phyloP scores from a whole-genome alignment of 306 rosid genomes.

The Cicer yamashitae region DNA sequence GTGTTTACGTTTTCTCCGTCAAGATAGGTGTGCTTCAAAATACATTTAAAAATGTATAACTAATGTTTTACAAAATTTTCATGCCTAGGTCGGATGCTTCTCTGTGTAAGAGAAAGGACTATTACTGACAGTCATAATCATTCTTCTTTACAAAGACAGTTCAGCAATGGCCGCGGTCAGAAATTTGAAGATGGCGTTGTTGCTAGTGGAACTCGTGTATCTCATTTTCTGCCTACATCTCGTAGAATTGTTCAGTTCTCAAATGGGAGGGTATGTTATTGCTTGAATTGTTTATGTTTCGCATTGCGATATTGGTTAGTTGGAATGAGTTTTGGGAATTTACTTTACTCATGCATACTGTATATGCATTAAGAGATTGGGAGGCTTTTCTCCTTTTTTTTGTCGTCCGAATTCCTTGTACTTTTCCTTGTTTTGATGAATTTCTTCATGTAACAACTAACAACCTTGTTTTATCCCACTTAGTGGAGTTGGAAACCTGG shows the following conservation, averaged over 20 bases:
- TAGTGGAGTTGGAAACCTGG: too few relatives aligned
- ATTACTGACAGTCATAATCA: conserved; percentile 64
- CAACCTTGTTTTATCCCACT: too few relatives aligned
- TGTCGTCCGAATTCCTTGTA: too few relatives aligned
- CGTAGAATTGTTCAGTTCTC: conserved; percentile 95
- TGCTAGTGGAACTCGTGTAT: conserved; percentile 65
- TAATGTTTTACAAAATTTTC: conserved; percentile 47
- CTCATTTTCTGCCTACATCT: conserved; percentile 94
- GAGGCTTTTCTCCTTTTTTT: too few relatives aligned
- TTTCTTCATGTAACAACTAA: too few relatives aligned
- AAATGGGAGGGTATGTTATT: conserved; percentile 80
- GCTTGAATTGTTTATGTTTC: conserved; percentile 7
- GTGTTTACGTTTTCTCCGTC: conserved; percentile 4
- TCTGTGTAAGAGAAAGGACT: conserved; percentile 89
- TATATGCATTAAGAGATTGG: too few relatives aligned
- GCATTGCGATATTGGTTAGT: neutral
- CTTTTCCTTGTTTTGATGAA: too few relatives aligned
- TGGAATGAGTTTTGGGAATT: conserved; percentile 29
- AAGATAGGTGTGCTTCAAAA: neutral
- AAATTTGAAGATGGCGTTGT: conserved; percentile 75
- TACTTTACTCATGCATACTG: too few relatives aligned
- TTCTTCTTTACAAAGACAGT: conserved; percentile 65
- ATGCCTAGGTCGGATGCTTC: conserved; percentile 92
- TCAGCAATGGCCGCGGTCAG: conserved; percentile 86
- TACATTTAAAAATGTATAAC: conserved; percentile 26